Percentiles rank a stretch among this genome's conserved stretches.
Evolutionary conservation across 352 stramenopile genomes (phyloP).

Genomic region (Globisporangium paddicum): DNA sequence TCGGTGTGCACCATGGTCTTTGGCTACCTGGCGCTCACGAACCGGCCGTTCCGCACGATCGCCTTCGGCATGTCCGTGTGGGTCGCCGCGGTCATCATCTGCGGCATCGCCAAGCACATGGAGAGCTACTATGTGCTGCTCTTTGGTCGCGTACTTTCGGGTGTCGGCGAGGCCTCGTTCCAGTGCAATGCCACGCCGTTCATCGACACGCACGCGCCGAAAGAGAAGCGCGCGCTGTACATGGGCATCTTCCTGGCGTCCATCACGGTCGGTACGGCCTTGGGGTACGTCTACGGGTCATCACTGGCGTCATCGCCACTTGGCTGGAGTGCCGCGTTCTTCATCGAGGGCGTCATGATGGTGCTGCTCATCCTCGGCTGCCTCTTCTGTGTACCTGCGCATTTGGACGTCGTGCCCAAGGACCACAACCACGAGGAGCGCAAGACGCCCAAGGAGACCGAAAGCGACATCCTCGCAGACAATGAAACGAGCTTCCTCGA

Average conservation of each 20-base stretch:
- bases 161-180: background rate
- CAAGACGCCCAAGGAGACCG: conserved; percentile 12
- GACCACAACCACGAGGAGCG: conserved; percentile 22
- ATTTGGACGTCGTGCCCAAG: conserved; percentile 49
- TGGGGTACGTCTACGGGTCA: conserved; percentile 90
- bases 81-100: conserved; percentile 85
- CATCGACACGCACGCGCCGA: conserved; percentile 87
- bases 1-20: conserved; percentile 89
- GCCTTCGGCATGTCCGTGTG: conserved; percentile 86
- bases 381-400: conserved; percentile 47
- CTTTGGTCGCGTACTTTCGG: conserved; percentile 31
- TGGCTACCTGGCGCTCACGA: conserved; percentile 85
- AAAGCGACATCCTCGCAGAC: conserved; percentile 16
- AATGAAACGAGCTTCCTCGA: conserved; percentile 28
- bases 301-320: conserved; percentile 47
- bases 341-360: conserved; percentile 85
- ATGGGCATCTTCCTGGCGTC: conserved; percentile 91
- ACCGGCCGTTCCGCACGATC: conserved; percentile 90
- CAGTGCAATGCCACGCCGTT: conserved; percentile 46
- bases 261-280: conserved; percentile 88
- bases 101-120: conserved; percentile 61
- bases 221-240: conserved; percentile 73
- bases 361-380: conserved; percentile 67
- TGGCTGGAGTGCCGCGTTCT: conserved; percentile 85
- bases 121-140: conserved; percentile 83